phyloP scores from a whole-genome alignment of 2,329 filamentous ascomycete species.

The Colletotrichum sublineola region DNA sequence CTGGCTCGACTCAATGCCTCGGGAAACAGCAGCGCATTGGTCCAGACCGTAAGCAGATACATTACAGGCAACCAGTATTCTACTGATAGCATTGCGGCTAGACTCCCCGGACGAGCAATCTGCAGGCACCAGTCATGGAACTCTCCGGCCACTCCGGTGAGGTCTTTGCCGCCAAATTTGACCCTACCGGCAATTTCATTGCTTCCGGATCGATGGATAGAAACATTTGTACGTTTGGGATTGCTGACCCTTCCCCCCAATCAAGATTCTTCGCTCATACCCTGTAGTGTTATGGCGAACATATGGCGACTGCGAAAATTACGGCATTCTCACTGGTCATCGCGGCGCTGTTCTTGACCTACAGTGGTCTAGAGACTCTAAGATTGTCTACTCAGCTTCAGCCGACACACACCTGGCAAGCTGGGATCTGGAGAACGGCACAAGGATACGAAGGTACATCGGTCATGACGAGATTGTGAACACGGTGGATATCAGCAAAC shows the following conservation, averaged over 20 bases:
- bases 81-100: conserved; percentile 54
- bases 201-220: conserved; percentile 97
- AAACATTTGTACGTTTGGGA: conserved; percentile 76
- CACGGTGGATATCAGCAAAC: conserved; percentile 85
- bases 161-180: conserved; percentile 91
- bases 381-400: conserved; percentile 90
- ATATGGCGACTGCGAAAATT: conserved; percentile 94
- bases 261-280: conserved; percentile 14
- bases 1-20: conserved; percentile 66
- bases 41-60: conserved; percentile 62
- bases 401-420: conserved; percentile 94
- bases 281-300: conserved; percentile 90
- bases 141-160: conserved; percentile 86
- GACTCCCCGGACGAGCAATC: conserved; percentile 82
- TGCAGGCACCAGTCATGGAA: conserved; percentile 95
- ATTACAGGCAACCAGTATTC: too few species aligned
- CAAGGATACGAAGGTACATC: conserved; percentile 89
- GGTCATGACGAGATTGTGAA: conserved; percentile 98
- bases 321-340: conserved; percentile 88
- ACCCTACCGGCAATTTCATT: conserved; percentile 87
- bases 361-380: conserved; percentile 96
- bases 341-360: conserved; percentile 91
- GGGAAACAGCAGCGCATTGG: conserved; percentile 58
- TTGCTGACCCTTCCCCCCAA: too few species aligned
- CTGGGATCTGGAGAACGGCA: conserved; percentile 95